Evolutionary conservation across 768 basidiomycete genomes (phyloP).

Genomic region (Jaapia argillacea): DNA sequence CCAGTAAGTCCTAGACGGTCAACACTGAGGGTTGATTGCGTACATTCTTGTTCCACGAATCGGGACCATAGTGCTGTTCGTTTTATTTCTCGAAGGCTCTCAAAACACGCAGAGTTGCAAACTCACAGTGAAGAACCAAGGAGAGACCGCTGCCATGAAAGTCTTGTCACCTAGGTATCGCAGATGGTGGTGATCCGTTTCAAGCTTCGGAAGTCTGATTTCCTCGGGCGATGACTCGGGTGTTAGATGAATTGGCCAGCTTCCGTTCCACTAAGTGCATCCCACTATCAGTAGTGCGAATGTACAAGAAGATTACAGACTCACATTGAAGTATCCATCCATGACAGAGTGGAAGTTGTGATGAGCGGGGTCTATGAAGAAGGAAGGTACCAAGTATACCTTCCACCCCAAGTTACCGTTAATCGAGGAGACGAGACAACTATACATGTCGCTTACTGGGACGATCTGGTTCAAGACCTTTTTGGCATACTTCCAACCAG

Average conservation of each 20-base stretch:
- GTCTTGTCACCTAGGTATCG: slow-evolving; percentile 26
- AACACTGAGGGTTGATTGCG: slow-evolving; percentile 11
- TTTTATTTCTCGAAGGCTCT: neutral
- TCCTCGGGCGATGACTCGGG: slow-evolving; percentile 16
- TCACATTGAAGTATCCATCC: slow-evolving; percentile 29
- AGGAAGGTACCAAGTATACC: slow-evolving; percentile 21
- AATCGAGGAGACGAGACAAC: no score
- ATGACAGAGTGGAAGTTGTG: slow-evolving; percentile 26
- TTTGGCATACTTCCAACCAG: slow-evolving; percentile 20
- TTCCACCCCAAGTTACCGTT: no score
- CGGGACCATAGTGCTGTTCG: slow-evolving; percentile 47
- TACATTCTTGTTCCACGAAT: slow-evolving; percentile 71
- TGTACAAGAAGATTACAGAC: no score
- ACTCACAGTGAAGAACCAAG: slow-evolving; percentile 64
- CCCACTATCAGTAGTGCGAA: no score
- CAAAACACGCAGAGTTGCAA: neutral
- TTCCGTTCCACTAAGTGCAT: slow-evolving; percentile 23
- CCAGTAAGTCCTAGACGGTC: neutral
- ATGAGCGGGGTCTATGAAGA: slow-evolving; percentile 18
- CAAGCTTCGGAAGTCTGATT: slow-evolving; percentile 13
- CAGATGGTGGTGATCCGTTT: slow-evolving; percentile 48
- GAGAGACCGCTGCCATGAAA: slow-evolving; percentile 52
- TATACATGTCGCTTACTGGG: slow-evolving; percentile 20
- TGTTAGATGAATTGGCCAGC: slow-evolving; percentile 33
- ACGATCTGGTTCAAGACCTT: slow-evolving; percentile 16